Percentiles rank a stretch among this genome's conserved stretches.
These are phyloP conservation scores for Zychaea mexicana DNA, from an alignment of 371 early-diverging fungal genomes.

Conservation along the genomic window DNA sequence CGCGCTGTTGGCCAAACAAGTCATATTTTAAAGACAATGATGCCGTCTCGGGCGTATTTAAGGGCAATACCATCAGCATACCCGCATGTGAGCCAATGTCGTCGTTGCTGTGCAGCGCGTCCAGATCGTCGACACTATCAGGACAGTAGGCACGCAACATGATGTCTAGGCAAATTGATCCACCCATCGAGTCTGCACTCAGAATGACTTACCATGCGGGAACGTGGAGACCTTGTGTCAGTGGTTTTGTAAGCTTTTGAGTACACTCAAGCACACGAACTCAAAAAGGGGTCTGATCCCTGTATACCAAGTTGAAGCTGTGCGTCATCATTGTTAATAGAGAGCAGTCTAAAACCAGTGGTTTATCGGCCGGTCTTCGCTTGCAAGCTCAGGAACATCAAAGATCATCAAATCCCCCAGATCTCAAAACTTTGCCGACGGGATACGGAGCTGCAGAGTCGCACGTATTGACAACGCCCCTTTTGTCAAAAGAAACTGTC, in stretches of 20 bases:
- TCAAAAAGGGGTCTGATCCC: no score
- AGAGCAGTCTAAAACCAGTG: no score
- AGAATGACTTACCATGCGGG: slow-evolving; percentile 36
- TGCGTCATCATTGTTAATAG: no score
- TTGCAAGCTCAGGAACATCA: no score
- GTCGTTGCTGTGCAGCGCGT: slow-evolving; percentile 25
- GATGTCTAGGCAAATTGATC: slow-evolving; percentile 30
- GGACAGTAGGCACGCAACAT: slow-evolving; percentile 34
- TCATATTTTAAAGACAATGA: slow-evolving; percentile 36
- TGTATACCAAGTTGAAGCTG: no score
- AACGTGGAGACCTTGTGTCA: slow-evolving; percentile 35
- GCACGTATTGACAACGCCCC: no score
- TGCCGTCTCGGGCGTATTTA: slow-evolving; percentile 29
- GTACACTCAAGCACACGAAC: slow-evolving; percentile 44
- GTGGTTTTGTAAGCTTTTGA: slow-evolving; percentile 46
- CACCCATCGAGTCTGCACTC: slow-evolving; percentile 43
- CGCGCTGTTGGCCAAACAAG: slow-evolving; percentile 20
- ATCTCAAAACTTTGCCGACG: no score
- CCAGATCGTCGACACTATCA: slow-evolving; percentile 13
- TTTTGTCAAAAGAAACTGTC: no score
- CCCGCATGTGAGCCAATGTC: slow-evolving; percentile 33
- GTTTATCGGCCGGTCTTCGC: no score
- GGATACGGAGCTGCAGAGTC: no score
- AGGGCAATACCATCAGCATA: slow-evolving; percentile 31
- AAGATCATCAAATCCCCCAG: no score